phyloP scores from a whole-genome alignment of 306 rosid species.

The Sphenostylis stenocarpa region DNA sequence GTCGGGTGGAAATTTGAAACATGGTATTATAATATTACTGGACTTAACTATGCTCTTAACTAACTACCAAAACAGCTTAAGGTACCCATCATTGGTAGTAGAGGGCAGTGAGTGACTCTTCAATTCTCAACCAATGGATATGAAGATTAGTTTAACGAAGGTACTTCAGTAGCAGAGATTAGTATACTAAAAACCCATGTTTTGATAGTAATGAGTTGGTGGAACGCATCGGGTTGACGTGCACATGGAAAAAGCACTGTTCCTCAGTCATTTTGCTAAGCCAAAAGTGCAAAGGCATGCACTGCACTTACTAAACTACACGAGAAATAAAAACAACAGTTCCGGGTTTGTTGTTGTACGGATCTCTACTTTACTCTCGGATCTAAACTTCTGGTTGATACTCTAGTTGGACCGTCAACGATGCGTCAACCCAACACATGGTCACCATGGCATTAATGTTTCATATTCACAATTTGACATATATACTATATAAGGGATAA shows the following conservation, averaged over 20 bases:
- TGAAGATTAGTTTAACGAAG: not conserved
- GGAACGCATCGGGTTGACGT: not conserved
- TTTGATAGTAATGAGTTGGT: slow-evolving; percentile 6
- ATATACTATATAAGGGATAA: not conserved
- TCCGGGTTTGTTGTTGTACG: slow-evolving; percentile 2
- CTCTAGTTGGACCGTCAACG: not conserved
- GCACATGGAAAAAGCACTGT: slow-evolving; percentile 29
- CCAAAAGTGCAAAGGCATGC: slow-evolving; percentile 3
- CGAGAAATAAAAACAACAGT: not conserved
- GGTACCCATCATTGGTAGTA: not conserved
- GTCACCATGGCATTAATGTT: not conserved
- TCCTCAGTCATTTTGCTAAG: not conserved
- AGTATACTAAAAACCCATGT: not conserved
- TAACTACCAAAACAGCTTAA: not conserved
- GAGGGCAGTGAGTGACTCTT: not conserved
- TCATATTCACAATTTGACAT: not conserved
- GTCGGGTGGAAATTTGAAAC: slow-evolving; percentile 9
- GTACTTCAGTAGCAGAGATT: not conserved
- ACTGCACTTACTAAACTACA: not conserved
- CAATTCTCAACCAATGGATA: not conserved
- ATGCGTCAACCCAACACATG: slow-evolving; percentile 3
- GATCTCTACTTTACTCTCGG: not conserved
- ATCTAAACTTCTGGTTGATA: not conserved
- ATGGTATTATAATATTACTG: not conserved
- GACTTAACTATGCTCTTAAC: no score